These are phyloP conservation scores for Lolium rigidum DNA, from an alignment of 176 grass and related monocot species.

Conservation along the genomic window DNA sequence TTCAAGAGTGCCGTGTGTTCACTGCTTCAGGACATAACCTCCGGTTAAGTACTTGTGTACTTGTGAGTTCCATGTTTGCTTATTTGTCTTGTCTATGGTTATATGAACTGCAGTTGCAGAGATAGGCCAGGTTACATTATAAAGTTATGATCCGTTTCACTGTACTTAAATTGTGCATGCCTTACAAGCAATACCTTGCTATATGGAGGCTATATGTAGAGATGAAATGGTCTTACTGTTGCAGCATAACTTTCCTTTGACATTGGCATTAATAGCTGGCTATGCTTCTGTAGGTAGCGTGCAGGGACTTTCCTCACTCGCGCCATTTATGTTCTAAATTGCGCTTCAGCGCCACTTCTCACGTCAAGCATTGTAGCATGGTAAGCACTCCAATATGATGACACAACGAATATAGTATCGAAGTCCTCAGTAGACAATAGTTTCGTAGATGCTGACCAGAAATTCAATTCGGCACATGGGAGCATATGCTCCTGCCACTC, in stretches of 20 bases:
- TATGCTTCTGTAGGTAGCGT: slow-evolving; percentile 77
- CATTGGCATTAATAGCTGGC: slow-evolving; percentile 7
- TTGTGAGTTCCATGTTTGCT: background rate
- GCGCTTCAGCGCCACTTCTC: slow-evolving; percentile 69
- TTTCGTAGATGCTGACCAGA: background rate
- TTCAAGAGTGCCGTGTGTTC: background rate
- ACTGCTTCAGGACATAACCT: background rate
- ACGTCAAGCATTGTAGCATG: slow-evolving; percentile 75
- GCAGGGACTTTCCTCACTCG: slow-evolving; percentile 91
- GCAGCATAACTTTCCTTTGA: slow-evolving; percentile 23
- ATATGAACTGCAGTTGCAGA: slow-evolving; percentile 45
- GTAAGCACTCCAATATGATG: slow-evolving; percentile 33
- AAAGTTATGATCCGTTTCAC: background rate
- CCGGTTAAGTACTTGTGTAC: too few species aligned
- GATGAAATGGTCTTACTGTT: slow-evolving; percentile 31
- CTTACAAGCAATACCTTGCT: background rate
- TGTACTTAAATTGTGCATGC: slow-evolving; percentile 20
- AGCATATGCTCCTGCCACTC: too few species aligned
- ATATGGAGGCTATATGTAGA: background rate
- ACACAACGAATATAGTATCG: background rate
- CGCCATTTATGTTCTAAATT: slow-evolving; percentile 87
- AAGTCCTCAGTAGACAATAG: background rate
- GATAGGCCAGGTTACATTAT: slow-evolving; percentile 64
- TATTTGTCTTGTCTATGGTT: slow-evolving; percentile 1
- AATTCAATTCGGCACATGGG: too few species aligned